Evolutionary conservation across 2,329 filamentous ascomycete genomes (phyloP).

Genomic region (Colletotrichum aenigma): DNA sequence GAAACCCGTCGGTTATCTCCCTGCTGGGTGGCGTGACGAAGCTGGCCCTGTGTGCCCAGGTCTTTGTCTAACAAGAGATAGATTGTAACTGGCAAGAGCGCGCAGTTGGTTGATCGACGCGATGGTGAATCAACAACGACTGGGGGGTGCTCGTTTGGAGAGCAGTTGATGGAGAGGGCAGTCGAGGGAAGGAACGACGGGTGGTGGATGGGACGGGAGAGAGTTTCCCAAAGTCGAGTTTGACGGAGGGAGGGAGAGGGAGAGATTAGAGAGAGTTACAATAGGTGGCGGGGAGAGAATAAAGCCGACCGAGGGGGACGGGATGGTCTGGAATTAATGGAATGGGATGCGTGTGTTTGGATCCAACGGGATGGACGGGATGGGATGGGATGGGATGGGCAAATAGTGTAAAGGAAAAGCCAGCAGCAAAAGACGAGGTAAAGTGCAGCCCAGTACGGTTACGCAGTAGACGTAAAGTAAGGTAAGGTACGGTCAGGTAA

Average conservation of each 20-base stretch:
- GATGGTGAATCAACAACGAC: neutral
- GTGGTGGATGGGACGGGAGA: neutral
- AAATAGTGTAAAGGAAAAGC: neutral
- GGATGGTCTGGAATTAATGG: neutral
- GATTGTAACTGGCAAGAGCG: neutral
- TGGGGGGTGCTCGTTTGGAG: neutral
- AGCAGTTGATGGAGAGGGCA: neutral
- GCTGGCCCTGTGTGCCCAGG: neutral
- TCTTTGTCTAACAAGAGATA: conserved; percentile 1
- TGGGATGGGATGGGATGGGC: neutral
- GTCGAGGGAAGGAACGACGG: neutral
- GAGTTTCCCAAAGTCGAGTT: neutral
- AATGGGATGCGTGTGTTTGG: neutral
- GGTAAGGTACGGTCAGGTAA: neutral
- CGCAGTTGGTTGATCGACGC: neutral
- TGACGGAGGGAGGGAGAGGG: neutral
- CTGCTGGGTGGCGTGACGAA: conserved; percentile 14
- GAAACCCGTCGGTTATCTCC: conserved; percentile 21
- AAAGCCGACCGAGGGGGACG: neutral
- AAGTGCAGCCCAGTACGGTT: neutral
- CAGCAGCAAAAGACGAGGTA: neutral
- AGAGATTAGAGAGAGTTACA: neutral
- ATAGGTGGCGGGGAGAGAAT: neutral
- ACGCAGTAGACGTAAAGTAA: neutral
- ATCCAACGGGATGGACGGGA: neutral